Evolutionary conservation across 2,329 filamentous ascomycete species (phyloP).

Genomic region (Epichloe gansuensis): DNA sequence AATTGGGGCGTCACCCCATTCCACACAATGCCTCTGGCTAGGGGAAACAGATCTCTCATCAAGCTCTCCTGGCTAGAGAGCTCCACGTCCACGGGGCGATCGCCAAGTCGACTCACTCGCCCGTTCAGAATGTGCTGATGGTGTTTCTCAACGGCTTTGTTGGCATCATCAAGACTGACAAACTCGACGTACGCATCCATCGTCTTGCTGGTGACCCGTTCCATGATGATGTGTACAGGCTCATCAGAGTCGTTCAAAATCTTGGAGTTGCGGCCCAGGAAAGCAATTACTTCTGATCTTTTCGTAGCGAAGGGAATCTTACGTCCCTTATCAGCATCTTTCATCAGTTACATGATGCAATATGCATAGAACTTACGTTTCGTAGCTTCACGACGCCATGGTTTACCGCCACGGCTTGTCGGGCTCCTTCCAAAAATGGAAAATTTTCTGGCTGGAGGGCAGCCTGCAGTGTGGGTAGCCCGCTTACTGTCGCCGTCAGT

Average conservation of each 20-base stretch:
- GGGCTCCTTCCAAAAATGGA: constrained; percentile 32
- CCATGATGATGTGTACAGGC: constrained; percentile 52
- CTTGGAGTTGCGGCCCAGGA: constrained; percentile 44
- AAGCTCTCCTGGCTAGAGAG: constrained; percentile 42
- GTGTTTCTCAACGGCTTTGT: constrained; percentile 37
- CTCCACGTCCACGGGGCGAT: constrained; percentile 43
- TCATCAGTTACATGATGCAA: no score
- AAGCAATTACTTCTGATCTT: constrained; percentile 42
- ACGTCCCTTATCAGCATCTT: background rate
- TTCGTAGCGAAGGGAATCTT: constrained; percentile 45
- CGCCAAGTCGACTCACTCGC: constrained; percentile 38
- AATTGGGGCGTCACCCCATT: constrained; percentile 30
- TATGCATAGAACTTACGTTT: constrained; percentile 29
- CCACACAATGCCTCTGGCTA: constrained; percentile 44
- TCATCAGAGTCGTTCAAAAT: constrained; percentile 41
- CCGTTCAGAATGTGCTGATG: constrained; percentile 24
- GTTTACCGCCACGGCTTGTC: constrained; percentile 16
- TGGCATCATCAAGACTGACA: constrained; percentile 36
- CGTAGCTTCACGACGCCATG: constrained; percentile 35
- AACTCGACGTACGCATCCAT: constrained; percentile 51
- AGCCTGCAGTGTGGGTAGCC: constrained; percentile 20
- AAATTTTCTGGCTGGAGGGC: constrained; percentile 29
- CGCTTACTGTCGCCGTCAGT: constrained; percentile 21
- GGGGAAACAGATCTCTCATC: constrained; percentile 48
- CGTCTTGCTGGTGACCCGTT: constrained; percentile 48